Base-by-base conservation (phyloP, 805 yeast genomes). In the Sugiyamaella smithiae region DNA sequence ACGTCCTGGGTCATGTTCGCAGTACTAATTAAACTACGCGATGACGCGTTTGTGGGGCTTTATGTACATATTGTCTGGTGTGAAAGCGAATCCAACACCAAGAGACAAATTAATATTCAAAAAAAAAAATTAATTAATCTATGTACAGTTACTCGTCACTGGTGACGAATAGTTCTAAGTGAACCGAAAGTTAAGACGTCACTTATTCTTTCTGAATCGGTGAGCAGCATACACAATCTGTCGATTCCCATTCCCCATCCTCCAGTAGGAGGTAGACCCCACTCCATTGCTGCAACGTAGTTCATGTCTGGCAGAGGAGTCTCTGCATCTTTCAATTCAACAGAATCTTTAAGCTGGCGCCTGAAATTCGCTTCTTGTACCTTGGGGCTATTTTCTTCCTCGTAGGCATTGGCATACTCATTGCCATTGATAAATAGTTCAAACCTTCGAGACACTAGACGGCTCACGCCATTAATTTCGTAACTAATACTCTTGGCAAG, bases 171-270 rank as follows among this genome's bases (percentile, higher is more conserved):
- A 19, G 46, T 43, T 46, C 52, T 54, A 14, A 59, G 43, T 6
- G 56, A 54, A 3, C 61, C 60, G 53, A 60, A 60, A 1, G 62
- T 28, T 26, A 59, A 38, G 14, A 59, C 64, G 41, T 57, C 58
- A 25, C 54, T 52, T n/a, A 93, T 89, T 24, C 96, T 71, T 17
- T 69, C 69, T 35, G 76, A 67, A 0, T 78, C 82, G 3, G 85
- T 75, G 26, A 91, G 68, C 16, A 88, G 65, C 97, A 91, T 88
- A 45, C 83, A 81, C 31, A 93, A 66, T 46, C 99, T 67, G 62
- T 93, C 99, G 17, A 93, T 75, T 0, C 99, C 99, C 51, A 95
- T 70, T 0, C 99, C 99, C 87, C 97, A 87, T 0, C 99, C 99
- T 1, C 96, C 98, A 2, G 97, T 91, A 1, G 99, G 99, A 2